Base-by-base conservation (phyloP, 2,329 filamentous ascomycete genomes). In the Colletotrichum chrysophilum region DNA sequence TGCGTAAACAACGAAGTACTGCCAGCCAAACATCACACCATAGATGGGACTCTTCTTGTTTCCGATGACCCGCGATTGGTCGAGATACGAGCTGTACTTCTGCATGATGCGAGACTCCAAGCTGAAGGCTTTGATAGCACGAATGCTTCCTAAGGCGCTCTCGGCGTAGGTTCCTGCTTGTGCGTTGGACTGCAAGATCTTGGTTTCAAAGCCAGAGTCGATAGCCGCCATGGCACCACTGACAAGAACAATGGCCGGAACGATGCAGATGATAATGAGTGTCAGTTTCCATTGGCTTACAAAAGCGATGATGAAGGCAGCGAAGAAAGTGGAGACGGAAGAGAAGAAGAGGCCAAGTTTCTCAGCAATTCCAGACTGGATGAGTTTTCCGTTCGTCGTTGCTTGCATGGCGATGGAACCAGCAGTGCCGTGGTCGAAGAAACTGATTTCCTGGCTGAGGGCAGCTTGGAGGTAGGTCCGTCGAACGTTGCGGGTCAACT, bases 401-500 rank as follows among this genome's bases (percentile, higher is more conserved):
- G 86, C 83, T 66, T 85, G 82, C 18, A 82, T 82, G 0, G 86
- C 80, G 14, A 86, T 81, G 4, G 85, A 86, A 2, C 86, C 87
- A 18, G 81, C 81, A 3, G 79, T 78, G 21, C 81, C 82, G 43
- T 80, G 81, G 77, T 90, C 89, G 74, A 89, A 90, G 78, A 86
- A 88, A 67, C 85, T 84, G 34, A 90, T 84, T 67, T 89, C 87
- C 74, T 90, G 88, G 9, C 87, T 82, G n/a, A 92, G 83, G 2
- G 89, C 85, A 34, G 86, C 83, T 38, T 87, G 85, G 8, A 92
- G 82, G 76, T 90, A 91, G 32, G 85, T 84, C 52, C 86, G 84
- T 10, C 90, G 84, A 36, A 87, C 81, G 34, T 83, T 87, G 71
- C 88, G 87, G 2, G 88, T 88, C 3, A 88, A 88, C 6, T 88